phyloP scores from a whole-genome alignment of 2,329 filamentous ascomycete species.

The Dryadomyces quercus-mongolicae region DNA sequence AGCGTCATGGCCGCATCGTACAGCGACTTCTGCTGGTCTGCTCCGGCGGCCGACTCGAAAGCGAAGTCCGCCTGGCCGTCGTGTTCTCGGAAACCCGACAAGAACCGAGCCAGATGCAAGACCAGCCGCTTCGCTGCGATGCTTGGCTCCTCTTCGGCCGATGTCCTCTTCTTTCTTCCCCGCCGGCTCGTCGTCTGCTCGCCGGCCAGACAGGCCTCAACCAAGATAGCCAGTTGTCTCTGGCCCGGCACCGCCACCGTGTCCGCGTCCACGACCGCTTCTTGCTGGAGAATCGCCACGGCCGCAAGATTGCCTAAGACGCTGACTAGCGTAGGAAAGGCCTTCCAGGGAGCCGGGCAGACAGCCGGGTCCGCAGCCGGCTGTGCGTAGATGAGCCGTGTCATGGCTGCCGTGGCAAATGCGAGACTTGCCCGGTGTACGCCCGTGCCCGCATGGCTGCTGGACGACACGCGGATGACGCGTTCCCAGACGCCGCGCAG shows the following conservation, averaged over 20 bases:
- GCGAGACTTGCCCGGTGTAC: constrained; percentile 10
- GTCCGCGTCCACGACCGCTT: not conserved
- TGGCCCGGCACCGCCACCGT: not conserved
- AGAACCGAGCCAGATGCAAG: not conserved
- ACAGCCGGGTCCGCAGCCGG: not conserved
- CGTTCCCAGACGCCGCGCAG: constrained; percentile 29
- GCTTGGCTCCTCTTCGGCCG: not conserved
- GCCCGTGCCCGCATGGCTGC: constrained; percentile 9
- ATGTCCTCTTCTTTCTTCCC: too few species aligned
- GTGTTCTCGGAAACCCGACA: not conserved
- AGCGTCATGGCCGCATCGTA: constrained; percentile 25
- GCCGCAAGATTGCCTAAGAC: constrained; percentile 27
- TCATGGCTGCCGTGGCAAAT: constrained; percentile 20
- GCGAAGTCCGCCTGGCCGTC: too few species aligned
- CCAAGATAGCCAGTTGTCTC: not conserved
- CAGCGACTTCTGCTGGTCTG: constrained; percentile 9
- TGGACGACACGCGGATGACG: constrained; percentile 23
- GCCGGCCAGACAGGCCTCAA: not conserved
- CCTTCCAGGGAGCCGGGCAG: not conserved
- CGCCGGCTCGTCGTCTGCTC: not conserved
- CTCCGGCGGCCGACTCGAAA: not conserved
- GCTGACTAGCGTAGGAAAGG: constrained; percentile 27
- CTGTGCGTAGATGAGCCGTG: not conserved
- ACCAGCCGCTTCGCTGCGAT: not conserved
- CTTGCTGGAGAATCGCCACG: constrained; percentile 19